Evolutionary conservation across 169 alveolate genomes (phyloP).

Genomic region (Plasmodium ovale): DNA sequence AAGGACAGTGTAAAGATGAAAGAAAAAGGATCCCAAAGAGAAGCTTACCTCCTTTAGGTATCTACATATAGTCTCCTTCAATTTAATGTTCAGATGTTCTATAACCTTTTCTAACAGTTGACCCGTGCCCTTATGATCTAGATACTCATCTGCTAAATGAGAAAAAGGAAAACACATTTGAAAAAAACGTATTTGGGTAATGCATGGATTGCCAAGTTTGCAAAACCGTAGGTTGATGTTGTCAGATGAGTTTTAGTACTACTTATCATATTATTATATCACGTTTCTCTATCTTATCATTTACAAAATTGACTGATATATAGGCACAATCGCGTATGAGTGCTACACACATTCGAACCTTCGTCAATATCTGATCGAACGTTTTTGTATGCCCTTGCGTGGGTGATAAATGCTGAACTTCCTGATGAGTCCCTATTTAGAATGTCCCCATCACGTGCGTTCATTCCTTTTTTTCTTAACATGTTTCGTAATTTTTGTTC

Average conservation of each 20-base stretch:
- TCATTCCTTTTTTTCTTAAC: conserved; percentile 9
- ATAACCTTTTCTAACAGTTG: conserved; percentile 52
- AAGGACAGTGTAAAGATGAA: not conserved
- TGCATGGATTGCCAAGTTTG: no score
- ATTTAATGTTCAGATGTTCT: conserved; percentile 43
- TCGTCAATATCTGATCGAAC: not conserved
- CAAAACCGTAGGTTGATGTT: no score
- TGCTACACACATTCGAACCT: conserved; percentile 38
- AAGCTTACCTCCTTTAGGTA: conserved; percentile 42
- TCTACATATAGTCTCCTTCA: conserved; percentile 19
- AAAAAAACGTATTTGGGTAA: not conserved
- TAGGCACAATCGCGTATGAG: not conserved
- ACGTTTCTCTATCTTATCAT: not conserved
- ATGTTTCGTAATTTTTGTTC: conserved; percentile 22
- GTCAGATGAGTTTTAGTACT: not conserved
- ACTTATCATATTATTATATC: not conserved
- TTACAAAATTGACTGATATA: not conserved
- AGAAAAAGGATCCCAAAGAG: not conserved
- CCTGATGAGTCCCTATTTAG: not conserved
- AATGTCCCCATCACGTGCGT: not conserved
- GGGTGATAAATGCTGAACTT: conserved; percentile 8
- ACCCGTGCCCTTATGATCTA: conserved; percentile 24
- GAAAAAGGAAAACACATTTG: conserved; percentile 2
- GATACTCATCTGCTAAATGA: conserved; percentile 2
- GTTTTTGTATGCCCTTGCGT: not conserved